Percentiles rank a stretch among this genome's conserved stretches.
These are phyloP conservation scores for Pseudogymnoascus sp. DNA, from an alignment of 2,329 filamentous ascomycete species.

Conservation along the genomic window DNA sequence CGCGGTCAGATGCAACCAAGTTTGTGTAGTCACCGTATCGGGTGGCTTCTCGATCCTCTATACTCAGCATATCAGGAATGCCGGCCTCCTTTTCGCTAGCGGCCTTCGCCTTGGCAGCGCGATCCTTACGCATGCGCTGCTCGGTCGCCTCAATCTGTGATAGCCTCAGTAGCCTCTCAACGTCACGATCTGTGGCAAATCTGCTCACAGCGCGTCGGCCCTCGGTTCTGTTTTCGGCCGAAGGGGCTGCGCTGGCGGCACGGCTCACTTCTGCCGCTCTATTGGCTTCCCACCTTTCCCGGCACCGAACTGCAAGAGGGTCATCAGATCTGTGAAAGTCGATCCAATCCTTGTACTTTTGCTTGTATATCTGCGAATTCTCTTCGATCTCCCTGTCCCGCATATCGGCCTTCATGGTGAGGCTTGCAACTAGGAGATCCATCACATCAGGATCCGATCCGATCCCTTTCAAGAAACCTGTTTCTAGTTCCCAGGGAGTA, in stretches of 20 bases:
- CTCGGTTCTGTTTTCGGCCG: conserved; percentile 36
- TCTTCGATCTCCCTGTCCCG: conserved; percentile 20
- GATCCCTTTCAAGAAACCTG: conserved; percentile 19
- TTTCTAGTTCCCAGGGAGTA: conserved; percentile 20
- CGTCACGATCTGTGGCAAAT: conserved; percentile 64
- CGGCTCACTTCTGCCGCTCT: conserved; percentile 21
- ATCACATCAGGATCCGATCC: conserved; percentile 15
- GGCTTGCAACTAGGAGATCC: conserved; percentile 3
- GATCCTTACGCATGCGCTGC: conserved; percentile 56
- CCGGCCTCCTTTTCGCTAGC: conserved; percentile 70
- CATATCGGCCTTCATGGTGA: background rate
- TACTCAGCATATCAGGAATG: conserved; percentile 63
- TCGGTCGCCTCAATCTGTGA: conserved; percentile 66
- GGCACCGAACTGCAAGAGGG: conserved; percentile 21
- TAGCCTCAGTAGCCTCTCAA: conserved; percentile 64
- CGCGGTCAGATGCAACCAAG: conserved; percentile 54
- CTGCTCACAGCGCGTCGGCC: conserved; percentile 44
- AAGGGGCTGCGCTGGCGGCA: conserved; percentile 17
- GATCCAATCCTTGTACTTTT: conserved; percentile 19
- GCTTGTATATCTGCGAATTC: conserved; percentile 20
- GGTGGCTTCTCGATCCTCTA: conserved; percentile 49
- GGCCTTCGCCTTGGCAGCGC: conserved; percentile 59
- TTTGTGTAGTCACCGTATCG: conserved; percentile 60
- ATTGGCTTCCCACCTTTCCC: conserved; percentile 22
- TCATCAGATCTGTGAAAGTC: conserved; percentile 22